A percentile compares a stretch with the other conserved stretches of the same genome.
Conservation (phyloP, 306 rosid genomes). For the Prunus salicina region DNA sequence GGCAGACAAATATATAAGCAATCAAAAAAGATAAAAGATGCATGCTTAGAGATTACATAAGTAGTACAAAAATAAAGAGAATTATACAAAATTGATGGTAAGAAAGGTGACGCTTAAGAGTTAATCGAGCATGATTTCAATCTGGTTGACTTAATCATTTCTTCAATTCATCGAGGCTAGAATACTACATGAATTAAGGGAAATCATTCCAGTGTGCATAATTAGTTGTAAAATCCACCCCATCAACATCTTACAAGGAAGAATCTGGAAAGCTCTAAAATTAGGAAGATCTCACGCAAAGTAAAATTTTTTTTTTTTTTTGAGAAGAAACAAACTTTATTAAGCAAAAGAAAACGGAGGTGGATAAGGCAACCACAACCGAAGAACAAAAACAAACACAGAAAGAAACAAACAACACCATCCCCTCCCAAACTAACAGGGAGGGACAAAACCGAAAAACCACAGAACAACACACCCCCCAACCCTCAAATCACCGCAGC, state of each 20-base stretch:
- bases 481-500: too few relatives aligned
- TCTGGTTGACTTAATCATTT: not conserved
- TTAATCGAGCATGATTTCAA: not conserved
- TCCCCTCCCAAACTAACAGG: too few relatives aligned
- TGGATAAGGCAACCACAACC: too few relatives aligned
- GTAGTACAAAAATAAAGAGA: not conserved
- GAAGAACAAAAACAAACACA: too few relatives aligned
- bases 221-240: not conserved
- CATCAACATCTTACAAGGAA: not conserved
- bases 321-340: too few relatives aligned
- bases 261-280: not conserved
- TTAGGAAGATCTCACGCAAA: not conserved
- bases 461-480: too few relatives aligned
- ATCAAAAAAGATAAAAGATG: not conserved
- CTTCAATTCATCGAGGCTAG: not conserved
- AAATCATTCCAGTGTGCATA: not conserved
- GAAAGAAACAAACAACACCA: too few relatives aligned
- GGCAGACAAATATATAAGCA: constrained; percentile 1
- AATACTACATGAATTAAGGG: not conserved
- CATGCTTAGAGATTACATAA: not conserved
- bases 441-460: too few relatives aligned
- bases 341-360: too few relatives aligned
- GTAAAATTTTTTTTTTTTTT: too few relatives aligned
- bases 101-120: not conserved
- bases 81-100: not conserved